phyloP scores from a whole-genome alignment of 371 early-diverging fungal genomes.

The Gilbertella persicaria region DNA sequence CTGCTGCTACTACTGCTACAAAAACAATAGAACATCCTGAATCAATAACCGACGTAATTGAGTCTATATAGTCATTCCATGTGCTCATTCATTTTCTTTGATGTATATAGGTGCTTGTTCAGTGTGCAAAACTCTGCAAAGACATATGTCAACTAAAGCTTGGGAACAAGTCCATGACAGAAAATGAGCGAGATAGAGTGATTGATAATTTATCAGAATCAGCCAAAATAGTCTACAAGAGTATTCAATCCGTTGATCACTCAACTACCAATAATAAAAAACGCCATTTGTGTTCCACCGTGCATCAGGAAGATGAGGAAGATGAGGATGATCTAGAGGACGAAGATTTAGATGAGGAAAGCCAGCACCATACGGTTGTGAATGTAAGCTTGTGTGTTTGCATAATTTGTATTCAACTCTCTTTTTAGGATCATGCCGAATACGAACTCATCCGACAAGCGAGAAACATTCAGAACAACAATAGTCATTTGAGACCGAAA shows the following conservation, averaged over 20 bases:
- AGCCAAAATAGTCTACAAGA: constrained; percentile 3
- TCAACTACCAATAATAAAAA: too few relatives aligned
- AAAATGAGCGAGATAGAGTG: constrained; percentile 9
- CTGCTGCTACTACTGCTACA: background rate
- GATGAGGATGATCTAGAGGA: constrained; percentile 10
- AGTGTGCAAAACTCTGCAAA: constrained; percentile 19
- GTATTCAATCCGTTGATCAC: constrained; percentile 1
- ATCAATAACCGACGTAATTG: background rate
- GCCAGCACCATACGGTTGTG: background rate
- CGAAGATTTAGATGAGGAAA: constrained; percentile 1
- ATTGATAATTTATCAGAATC: constrained; percentile 12
- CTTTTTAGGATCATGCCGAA: constrained; percentile 20
- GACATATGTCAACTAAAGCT: constrained; percentile 15
- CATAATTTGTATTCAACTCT: background rate
- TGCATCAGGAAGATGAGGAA: constrained; percentile 12
- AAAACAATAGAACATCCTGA: background rate
- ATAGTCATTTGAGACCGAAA: constrained; percentile 20
- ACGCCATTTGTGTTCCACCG: background rate
- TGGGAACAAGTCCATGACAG: constrained; percentile 2
- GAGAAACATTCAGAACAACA: constrained; percentile 27
- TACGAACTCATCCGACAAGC: constrained; percentile 43
- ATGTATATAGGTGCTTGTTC: constrained; percentile 7
- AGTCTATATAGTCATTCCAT: background rate
- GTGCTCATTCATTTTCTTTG: background rate
- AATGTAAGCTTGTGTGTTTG: background rate